phyloP scores from a whole-genome alignment of 768 basidiomycete species.

The Boletus eberwhitei region DNA sequence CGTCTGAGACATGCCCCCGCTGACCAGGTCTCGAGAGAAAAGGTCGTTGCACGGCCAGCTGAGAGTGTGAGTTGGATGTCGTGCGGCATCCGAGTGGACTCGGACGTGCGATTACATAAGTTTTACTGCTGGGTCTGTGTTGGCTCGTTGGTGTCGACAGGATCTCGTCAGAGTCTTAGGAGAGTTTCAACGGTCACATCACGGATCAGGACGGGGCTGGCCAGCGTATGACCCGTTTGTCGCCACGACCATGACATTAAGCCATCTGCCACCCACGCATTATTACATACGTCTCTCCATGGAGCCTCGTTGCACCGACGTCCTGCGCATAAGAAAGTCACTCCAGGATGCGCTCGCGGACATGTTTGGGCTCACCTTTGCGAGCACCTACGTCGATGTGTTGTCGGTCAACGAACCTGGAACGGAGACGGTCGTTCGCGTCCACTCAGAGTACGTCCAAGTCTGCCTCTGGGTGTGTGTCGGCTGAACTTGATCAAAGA shows the following conservation, averaged over 20 bases:
- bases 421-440: conserved; percentile 24
- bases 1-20: conserved; percentile 15
- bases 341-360: conserved; percentile 54
- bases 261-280: conserved; percentile 21
- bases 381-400: conserved; percentile 55
- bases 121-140: neutral
- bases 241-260: conserved; percentile 10
- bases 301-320: conserved; percentile 34
- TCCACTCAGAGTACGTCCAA: conserved; percentile 16
- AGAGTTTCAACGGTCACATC: neutral
- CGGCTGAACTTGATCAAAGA: conserved; percentile 10
- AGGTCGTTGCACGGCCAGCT: neutral
- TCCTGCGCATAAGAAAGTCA: conserved; percentile 47
- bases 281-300: conserved; percentile 24
- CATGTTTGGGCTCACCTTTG: conserved; percentile 51
- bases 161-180: neutral
- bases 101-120: conserved; percentile 23
- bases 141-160: neutral
- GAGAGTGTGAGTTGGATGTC: conserved; percentile 7
- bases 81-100: conserved; percentile 8
- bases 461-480: neutral
- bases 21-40: neutral
- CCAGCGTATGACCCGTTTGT: neutral
- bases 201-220: neutral
- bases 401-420: conserved; percentile 42